Conservation (phyloP, 2,329 filamentous ascomycete genomes). For the Phialophora chinensis region DNA sequence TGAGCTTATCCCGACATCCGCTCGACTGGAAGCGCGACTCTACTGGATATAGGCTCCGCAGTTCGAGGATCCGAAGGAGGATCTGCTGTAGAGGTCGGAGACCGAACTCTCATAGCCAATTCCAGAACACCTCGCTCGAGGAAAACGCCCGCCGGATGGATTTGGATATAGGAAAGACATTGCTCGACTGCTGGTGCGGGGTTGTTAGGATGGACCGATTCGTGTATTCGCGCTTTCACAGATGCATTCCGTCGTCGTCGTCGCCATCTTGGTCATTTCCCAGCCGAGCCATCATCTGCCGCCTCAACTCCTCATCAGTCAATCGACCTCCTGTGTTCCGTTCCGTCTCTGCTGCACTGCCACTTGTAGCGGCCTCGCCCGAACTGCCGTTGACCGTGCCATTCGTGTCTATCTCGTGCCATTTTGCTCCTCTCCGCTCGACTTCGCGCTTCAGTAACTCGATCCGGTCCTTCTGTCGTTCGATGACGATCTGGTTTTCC, state of each 20-base stretch:
- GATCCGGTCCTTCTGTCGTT: conserved; percentile 62
- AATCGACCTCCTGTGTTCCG: conserved; percentile 43
- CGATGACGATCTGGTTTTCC: conserved; percentile 65
- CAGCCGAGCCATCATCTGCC: conserved; percentile 47
- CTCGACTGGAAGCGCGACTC: not conserved
- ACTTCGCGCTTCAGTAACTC: conserved; percentile 61
- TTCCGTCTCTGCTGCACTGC: not conserved
- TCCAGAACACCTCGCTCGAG: not conserved
- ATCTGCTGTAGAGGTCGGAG: not conserved
- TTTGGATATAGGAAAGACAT: not conserved
- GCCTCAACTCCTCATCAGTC: conserved; percentile 51
- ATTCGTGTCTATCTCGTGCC: conserved; percentile 50
- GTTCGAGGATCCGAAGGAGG: not conserved
- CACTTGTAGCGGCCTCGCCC: conserved; percentile 7
- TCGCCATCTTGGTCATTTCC: conserved; percentile 41
- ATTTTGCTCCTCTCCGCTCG: conserved; percentile 61
- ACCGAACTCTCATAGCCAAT: not conserved
- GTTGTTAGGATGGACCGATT: not conserved
- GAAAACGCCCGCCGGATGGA: not conserved
- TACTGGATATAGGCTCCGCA: not conserved
- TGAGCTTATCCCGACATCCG: not conserved
- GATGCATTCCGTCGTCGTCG: conserved; percentile 50
- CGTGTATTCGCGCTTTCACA: conserved; percentile 42
- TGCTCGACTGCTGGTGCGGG: not conserved
- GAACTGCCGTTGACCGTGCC: conserved; percentile 30